Conservation (phyloP, 2,329 filamentous ascomycete genomes). For the Rutstroemia sp. region DNA sequence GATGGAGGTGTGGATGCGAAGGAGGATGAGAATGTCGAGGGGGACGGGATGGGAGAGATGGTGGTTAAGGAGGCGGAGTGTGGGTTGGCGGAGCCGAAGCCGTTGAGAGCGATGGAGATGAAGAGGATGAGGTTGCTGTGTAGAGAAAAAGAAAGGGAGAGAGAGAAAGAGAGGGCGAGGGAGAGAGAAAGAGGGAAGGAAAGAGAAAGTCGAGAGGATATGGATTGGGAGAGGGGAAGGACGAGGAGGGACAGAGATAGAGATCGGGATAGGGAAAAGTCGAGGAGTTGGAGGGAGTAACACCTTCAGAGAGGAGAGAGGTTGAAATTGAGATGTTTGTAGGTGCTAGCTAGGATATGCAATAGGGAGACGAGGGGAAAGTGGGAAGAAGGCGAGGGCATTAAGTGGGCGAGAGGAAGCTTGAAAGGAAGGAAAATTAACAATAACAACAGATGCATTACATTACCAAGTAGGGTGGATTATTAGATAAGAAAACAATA, state of each 20-base stretch:
- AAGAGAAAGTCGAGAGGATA: neutral
- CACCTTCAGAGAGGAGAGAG: no score
- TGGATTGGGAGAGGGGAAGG: neutral
- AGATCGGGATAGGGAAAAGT: neutral
- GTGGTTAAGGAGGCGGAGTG: slow-evolving; percentile 25
- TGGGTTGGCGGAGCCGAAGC: slow-evolving; percentile 24
- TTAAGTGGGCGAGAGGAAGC: no score
- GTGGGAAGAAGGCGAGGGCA: no score
- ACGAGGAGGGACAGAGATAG: neutral
- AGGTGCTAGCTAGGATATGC: neutral
- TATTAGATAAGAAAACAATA: no score
- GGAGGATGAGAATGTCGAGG: neutral
- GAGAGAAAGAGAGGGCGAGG: slow-evolving; percentile 8
- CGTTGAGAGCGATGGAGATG: slow-evolving; percentile 24
- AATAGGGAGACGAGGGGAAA: neutral
- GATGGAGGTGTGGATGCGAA: neutral
- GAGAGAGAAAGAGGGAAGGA: slow-evolving; percentile 10
- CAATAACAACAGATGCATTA: no score
- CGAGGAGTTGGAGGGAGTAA: no score
- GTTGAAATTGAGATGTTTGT: neutral
- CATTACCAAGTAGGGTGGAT: no score
- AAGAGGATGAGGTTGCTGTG: slow-evolving; percentile 26
- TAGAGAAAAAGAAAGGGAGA: slow-evolving; percentile 15
- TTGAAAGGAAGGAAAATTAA: no score
- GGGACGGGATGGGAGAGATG: neutral